Evolutionary conservation across 2,329 filamentous ascomycete species (phyloP).

Genomic region (Fusarium tanahbumbuense): DNA sequence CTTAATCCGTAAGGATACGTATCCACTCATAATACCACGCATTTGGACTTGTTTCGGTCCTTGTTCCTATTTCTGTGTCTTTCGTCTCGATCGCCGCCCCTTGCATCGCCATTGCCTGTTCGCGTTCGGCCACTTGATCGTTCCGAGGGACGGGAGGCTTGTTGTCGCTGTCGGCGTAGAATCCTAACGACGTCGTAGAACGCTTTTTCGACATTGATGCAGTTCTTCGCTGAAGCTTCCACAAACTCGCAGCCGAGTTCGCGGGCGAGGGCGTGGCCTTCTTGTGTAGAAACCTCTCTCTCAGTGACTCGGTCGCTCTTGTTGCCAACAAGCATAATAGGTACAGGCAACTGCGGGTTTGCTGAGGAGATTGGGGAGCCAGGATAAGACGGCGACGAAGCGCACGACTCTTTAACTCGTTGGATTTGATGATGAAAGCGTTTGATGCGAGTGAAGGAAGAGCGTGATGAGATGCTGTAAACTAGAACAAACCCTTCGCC

Average conservation of each 20-base stretch:
- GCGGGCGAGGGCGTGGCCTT: constrained; percentile 90
- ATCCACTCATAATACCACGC: constrained; percentile 55
- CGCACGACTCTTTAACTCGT: constrained; percentile 91
- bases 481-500: constrained; percentile 97
- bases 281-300: constrained; percentile 95
- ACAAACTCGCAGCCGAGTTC: constrained; percentile 97
- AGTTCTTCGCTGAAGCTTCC: constrained; percentile 96
- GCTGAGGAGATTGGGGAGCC: constrained; percentile 75
- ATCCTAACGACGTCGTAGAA: constrained; percentile 98
- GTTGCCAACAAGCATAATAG: constrained; percentile 98
- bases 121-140: constrained; percentile 54
- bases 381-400: constrained; percentile 79
- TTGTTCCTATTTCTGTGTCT: constrained; percentile 51
- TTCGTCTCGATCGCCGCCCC: constrained; percentile 49
- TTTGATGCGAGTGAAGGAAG: constrained; percentile 94
- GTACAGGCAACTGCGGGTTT: constrained; percentile 75
- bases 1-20: neutral
- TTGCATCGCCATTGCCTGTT: constrained; percentile 52
- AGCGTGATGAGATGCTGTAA: constrained; percentile 97
- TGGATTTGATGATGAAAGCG: constrained; percentile 97
- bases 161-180: constrained; percentile 83
- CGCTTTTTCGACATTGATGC: constrained; percentile 97
- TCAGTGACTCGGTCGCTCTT: constrained; percentile 98
- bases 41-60: constrained; percentile 53
- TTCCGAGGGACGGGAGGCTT: constrained; percentile 56